Conservation (phyloP, 1,284 basidiomycete species). For the Wolfiporia cocos region DNA sequence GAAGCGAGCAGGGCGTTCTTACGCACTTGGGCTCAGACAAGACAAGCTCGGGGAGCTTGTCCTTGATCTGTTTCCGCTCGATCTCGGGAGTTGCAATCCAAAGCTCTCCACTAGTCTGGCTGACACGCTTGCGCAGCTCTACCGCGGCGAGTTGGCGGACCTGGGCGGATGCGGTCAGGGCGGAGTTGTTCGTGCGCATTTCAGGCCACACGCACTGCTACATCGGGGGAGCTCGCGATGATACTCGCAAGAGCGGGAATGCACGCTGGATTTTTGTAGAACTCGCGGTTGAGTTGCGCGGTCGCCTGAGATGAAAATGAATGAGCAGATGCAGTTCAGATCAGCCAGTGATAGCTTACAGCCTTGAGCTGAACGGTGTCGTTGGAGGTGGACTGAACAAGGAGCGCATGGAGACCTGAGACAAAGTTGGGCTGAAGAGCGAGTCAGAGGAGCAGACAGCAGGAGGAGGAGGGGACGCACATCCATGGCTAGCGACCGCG, state of each 20-base stretch:
- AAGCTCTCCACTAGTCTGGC: conserved; percentile 74
- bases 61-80: conserved; percentile 83
- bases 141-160: conserved; percentile 98
- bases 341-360: conserved; percentile 40
- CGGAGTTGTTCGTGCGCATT: background rate
- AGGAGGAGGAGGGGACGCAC: conserved; percentile 12
- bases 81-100: conserved; percentile 76
- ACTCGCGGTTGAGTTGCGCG: conserved; percentile 83
- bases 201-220: conserved; percentile 52
- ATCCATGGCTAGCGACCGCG: conserved; percentile 27
- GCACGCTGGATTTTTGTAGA: conserved; percentile 87
- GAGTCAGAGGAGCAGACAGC: background rate
- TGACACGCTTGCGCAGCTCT: conserved; percentile 91
- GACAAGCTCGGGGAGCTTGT: conserved; percentile 76
- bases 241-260: conserved; percentile 91
- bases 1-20: conserved; percentile 2
- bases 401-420: conserved; percentile 78
- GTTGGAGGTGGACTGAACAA: conserved; percentile 79
- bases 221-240: conserved; percentile 79
- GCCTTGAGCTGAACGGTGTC: conserved; percentile 86
- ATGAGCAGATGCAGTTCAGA: background rate
- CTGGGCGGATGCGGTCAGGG: conserved; percentile 32
- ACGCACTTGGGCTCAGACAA: conserved; percentile 76
- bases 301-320: conserved; percentile 62
- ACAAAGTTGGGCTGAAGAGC: conserved; percentile 48